Conservation (phyloP, 139 green algal genomes). For the Coccomyxa sp. region DNA sequence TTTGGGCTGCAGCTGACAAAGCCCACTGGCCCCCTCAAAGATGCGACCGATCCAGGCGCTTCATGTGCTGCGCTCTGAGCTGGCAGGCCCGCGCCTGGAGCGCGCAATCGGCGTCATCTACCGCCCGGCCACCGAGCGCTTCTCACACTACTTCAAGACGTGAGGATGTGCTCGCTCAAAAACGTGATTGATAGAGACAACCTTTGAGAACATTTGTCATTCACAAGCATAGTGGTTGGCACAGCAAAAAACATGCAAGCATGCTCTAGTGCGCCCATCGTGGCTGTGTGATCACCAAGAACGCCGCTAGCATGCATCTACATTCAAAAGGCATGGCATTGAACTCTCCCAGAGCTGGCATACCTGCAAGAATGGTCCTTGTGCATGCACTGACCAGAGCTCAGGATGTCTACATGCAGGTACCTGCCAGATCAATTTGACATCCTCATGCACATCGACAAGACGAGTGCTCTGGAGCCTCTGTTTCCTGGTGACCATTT, state of each 20-base stretch:
- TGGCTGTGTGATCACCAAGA: not conserved
- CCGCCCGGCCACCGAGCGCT: constrained; percentile 48
- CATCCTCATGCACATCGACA: constrained; percentile 43
- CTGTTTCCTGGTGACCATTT: constrained; percentile 17
- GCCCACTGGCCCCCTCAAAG: not conserved
- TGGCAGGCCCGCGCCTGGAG: constrained; percentile 40
- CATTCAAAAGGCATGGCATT: not conserved
- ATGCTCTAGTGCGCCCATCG: not conserved
- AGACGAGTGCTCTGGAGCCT: constrained; percentile 29
- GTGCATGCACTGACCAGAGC: too few species aligned
- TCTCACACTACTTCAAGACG: not conserved
- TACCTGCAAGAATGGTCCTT: not conserved
- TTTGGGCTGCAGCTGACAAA: constrained; percentile 41
- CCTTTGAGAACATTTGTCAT: not conserved
- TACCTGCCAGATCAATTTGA: constrained; percentile 54
- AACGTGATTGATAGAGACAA: not conserved
- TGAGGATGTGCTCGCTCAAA: not conserved
- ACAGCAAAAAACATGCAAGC: not conserved
- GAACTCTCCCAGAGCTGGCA: not conserved
- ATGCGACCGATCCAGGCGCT: too few species aligned
- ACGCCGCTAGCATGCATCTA: not conserved
- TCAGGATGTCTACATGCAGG: constrained; percentile 56
- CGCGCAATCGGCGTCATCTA: constrained; percentile 67
- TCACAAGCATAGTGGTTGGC: not conserved
- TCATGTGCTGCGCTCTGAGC: constrained; percentile 5